Evolutionary conservation across 2,329 filamentous ascomycete species (phyloP), one percentile per base, ranked within the genome.

Genomic region (Ophiostoma tasmaniense): DNA sequence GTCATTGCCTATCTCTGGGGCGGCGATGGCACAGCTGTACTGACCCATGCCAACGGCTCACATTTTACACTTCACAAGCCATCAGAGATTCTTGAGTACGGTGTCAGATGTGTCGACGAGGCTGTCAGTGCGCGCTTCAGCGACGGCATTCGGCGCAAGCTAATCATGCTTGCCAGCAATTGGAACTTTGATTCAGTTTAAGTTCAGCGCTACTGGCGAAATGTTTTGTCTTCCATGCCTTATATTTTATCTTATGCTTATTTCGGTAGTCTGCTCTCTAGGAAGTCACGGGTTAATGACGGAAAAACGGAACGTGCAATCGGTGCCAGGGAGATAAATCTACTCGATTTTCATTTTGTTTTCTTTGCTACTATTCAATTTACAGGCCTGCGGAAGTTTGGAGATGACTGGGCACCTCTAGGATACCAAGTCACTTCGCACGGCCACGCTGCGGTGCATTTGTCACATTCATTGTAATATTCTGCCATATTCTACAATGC

Each of bases 91-190:
- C 74, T 84, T 22, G 73, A 74, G 5, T 80, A 82, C 72, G 80
- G 78, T 0, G 73, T 81, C 42, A 76, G 76, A 69, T 74, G 77
- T 20, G 76, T 84, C 10, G 77, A 79, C 6, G 76, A 77, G 3
- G 79, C 80, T 5, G 68, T 77, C n/a, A 80, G 79, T 72, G 78
- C 79, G 1, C 77, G 81, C 3, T 75, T 84, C 13, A 76, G 78
- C 22, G 81, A 82, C 59, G 82, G 81, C 17, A 80, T 84, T 66
- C 77, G 75, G 68, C 77, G 81, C 42, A 83, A 83, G 75, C 75
- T 84, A 4, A 69, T 77, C 0, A 67, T 75, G 0, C 73, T 83
- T n/a, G 74, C 75, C 1, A 74, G 70, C 2, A 78, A 79, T 72
- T 83, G 81, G 81, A 76, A 72, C 17, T 25, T 14, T 25, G 61